Percentiles rank a stretch among this genome's conserved stretches.
Conservation (phyloP, 495 filamentous ascomycete species). For the Choiromyces venosus region DNA sequence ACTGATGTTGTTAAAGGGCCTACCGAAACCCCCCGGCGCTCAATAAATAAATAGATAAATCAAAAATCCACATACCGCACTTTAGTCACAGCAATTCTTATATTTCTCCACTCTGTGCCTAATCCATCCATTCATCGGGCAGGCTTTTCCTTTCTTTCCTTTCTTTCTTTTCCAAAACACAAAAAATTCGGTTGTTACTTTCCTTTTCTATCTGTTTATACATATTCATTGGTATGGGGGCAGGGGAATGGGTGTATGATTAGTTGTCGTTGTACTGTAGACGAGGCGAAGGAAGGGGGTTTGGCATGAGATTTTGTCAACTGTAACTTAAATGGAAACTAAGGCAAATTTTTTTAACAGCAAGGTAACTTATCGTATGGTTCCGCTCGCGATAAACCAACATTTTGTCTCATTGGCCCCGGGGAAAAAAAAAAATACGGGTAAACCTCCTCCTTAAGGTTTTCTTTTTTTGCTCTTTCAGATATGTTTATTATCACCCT, state of each 20-base stretch:
- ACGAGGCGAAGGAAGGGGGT: too few relatives aligned
- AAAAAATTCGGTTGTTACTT: background rate
- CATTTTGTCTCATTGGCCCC: too few relatives aligned
- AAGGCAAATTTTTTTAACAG: background rate
- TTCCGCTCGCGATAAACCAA: too few relatives aligned
- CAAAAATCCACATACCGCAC: too few relatives aligned
- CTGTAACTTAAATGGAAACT: background rate
- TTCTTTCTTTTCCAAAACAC: background rate
- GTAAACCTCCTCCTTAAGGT: too few relatives aligned
- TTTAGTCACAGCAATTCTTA: too few relatives aligned
- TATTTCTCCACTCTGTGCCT: background rate
- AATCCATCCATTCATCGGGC: background rate
- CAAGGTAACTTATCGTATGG: background rate
- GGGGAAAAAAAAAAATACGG: too few relatives aligned
- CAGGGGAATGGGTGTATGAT: conserved; percentile 2
- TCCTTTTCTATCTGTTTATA: conserved; percentile 4
- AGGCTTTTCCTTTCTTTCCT: background rate
- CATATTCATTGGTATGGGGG: background rate
- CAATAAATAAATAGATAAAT: conserved; percentile 2
- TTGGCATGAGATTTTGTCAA: background rate
- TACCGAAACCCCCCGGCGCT: conserved; percentile 34
- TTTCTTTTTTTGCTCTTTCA: too few relatives aligned
- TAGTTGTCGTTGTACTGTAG: background rate
- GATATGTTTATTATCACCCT: too few relatives aligned
- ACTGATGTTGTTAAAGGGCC: conserved; percentile 18